Base-by-base conservation (phyloP, 306 rosid genomes). In the Casuarina equisetifolia region DNA sequence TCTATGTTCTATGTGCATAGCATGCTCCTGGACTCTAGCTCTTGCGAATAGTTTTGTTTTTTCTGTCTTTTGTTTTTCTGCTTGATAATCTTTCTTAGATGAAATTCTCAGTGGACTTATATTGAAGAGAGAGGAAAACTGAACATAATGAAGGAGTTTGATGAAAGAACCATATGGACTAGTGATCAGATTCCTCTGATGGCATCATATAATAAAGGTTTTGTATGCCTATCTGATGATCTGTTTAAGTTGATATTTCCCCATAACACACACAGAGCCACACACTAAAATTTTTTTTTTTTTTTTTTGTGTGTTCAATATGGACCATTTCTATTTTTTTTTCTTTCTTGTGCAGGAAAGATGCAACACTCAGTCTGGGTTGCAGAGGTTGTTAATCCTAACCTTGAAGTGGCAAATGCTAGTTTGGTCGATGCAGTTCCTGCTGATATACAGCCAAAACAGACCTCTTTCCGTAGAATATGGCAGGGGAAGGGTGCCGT, bases 401-500 rank as follows among this genome's bases (percentile, higher is more conserved):
- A 89, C 83, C 83, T 85, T 80, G 85, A 85, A 36, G 87, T 79
- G 81, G 90, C 81, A 79, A 76, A 76, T 71, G 53, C 79, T 49
- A 73, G 85, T 85, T 82, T 77, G 67, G 73, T 76, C 54, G 91
- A 89, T 81, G 82, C 81, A 66, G 86, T 92, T 82, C 97, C 93
- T 79, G 77, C 76, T 77, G 90, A 88, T 71, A 89, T 90, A 76
- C 55, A 87, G 75, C 79, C 91, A 48, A 90, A 86, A 82, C 86
- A 86, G 44, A 75, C 87, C 84, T 87, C 86, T 42, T 92, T 94
- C 66, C 90, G 89, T 61, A 94, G 93, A 88, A 92, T 89, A 86
- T 94, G 98, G 98, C 98, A 94, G 82, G 97, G 97, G 78, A 92
- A 94, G 89, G 97, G 97, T 79, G 93, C 93, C n/a, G 93, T 88